Percentiles rank a stretch among this genome's conserved stretches.
Evolutionary conservation across 345 rosid genomes (phyloP).

Genomic region (Moringa oleifera): DNA sequence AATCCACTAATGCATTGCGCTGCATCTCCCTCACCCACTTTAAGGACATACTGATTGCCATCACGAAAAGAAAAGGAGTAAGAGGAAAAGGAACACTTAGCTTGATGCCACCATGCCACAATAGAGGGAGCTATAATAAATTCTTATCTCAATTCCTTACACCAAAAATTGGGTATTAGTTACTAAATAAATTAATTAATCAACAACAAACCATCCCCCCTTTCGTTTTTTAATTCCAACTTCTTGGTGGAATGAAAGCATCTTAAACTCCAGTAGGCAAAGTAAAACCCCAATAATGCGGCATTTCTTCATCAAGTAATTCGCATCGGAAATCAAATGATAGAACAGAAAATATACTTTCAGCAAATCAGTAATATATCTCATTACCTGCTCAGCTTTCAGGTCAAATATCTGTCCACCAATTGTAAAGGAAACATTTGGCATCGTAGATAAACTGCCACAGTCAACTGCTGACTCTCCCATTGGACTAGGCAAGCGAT

Average conservation of each 20-base stretch:
- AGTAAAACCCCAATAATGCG: neutral
- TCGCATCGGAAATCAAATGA: too few species aligned
- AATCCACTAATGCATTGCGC: constrained; percentile 73
- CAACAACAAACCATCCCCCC: too few species aligned
- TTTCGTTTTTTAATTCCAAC: neutral
- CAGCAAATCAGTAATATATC: neutral
- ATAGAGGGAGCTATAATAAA: too few species aligned
- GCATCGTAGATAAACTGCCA: constrained; percentile 45
- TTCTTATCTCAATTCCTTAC: too few species aligned
- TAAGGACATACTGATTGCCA: constrained; percentile 45
- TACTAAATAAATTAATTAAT: too few species aligned
- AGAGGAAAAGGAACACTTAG: neutral
- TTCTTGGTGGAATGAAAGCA: neutral
- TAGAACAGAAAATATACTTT: neutral
- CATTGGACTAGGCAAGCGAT: constrained; percentile 64
- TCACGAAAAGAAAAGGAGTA: neutral
- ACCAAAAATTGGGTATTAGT: too few species aligned
- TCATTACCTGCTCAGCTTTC: constrained; percentile 52
- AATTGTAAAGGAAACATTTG: constrained; percentile 54
- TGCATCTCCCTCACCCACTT: constrained; percentile 57
- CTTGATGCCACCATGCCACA: too few species aligned
- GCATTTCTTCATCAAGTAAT: too few species aligned
- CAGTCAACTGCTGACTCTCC: constrained; percentile 73
- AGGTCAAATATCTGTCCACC: constrained; percentile 54
- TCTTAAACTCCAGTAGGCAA: too few species aligned